Base-by-base conservation (phyloP, 2,329 filamentous ascomycete species). In the Esteya vermicola region DNA sequence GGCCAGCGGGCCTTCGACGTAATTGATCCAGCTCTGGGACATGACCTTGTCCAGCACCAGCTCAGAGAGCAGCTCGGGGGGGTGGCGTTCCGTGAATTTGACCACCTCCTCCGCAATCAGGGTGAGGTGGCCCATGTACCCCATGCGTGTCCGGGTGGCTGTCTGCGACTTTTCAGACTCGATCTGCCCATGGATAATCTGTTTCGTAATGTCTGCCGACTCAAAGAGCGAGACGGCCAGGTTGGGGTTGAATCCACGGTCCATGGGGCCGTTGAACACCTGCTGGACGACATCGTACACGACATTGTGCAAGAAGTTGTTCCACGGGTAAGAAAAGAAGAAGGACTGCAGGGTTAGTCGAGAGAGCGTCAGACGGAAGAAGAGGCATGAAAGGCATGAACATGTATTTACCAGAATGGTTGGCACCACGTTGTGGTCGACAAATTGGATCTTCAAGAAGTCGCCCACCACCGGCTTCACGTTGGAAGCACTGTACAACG, bases 261-360 rank as follows among this genome's bases (percentile, higher is more conserved):
- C 89, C 83, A 98, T 94, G 1, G 86, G 86, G 9, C 91, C 91
- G 55, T 98, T 98, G 60, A 98, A 96, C 1, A 98, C 91, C 64
- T 98, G 91, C 58, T 98, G 91, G 33, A 98, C 85, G 53, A 98
- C 88, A 57, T 98, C 91, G 56, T 98, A 98, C 36, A 98, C 91
- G 33, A 98, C 91, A 54, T 98, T 98, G 62, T 98, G 91, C 33
- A 98, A 71, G 55, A 98, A 98, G 58, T 98, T 98, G 61, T 98
- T 98, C 91, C 91, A 98, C 1, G 91, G 89, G 54, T 96, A 98
- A 44, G 81, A 78, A 66, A 98, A 98, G 63, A 98, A 98, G 65
- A 96, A 96, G 42, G 86, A 84, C 85, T 93, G 48, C 25, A 21
- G n/a, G n/a, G n/a, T n/a, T n/a, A n/a, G n/a, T n/a, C n/a, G n/a